A percentile compares a stretch with the other conserved stretches of the same genome.
Conservation (phyloP, 352 stramenopile species). For the Saprolegnia diclina region DNA sequence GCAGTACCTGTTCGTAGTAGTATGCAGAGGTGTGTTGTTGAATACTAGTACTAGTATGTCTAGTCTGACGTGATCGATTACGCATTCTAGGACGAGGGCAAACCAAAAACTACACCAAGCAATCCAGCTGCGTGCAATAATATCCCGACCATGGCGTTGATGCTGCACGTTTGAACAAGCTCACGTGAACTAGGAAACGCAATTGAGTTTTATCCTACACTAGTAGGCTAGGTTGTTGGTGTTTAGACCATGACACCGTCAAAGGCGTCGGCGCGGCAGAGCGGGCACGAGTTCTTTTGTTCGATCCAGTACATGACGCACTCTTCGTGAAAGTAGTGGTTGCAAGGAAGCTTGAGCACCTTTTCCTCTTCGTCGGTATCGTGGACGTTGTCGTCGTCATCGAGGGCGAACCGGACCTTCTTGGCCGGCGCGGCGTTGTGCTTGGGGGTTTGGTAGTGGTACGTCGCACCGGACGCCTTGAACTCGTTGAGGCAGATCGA, state of each 20-base stretch:
- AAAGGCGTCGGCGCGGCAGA: slow-evolving; percentile 62
- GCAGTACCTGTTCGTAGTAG: no score
- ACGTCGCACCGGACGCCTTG: not conserved
- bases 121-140: no score
- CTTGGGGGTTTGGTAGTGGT: slow-evolving; percentile 12
- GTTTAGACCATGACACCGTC: slow-evolving; percentile 9
- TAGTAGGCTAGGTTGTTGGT: no score
- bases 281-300: slow-evolving; percentile 69
- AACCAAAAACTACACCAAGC: no score
- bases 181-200: no score
- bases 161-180: no score
- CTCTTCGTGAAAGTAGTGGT: slow-evolving; percentile 80
- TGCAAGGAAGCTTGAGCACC: slow-evolving; percentile 70
- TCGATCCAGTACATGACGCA: slow-evolving; percentile 83
- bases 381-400: not conserved
- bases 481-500: slow-evolving; percentile 22
- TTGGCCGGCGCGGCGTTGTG: slow-evolving; percentile 3
- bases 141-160: no score
- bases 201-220: no score
- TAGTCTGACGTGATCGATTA: no score
- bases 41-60: no score
- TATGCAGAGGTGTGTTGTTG: no score
- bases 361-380: slow-evolving; percentile 32
- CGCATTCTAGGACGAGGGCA: no score
- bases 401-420: slow-evolving; percentile 8